Conservation (phyloP, 2,329 filamentous ascomycete species). For the Claviceps sp. region DNA sequence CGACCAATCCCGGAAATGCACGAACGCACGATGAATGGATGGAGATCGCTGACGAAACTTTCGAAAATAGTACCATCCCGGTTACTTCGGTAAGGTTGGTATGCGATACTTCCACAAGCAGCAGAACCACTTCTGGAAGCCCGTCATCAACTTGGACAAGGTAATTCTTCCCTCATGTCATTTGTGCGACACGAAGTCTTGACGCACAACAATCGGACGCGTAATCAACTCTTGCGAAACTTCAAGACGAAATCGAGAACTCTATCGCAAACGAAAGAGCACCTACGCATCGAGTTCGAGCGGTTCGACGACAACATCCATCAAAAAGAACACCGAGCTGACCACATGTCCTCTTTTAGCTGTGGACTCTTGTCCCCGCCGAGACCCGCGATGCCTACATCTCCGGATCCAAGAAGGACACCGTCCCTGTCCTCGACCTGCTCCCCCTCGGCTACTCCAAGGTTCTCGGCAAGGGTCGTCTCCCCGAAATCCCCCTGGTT, state of each 20-base stretch:
- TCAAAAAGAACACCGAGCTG: constrained; percentile 11
- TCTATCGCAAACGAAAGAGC: neutral
- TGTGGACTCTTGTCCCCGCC: constrained; percentile 86
- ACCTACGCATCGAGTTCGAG: neutral
- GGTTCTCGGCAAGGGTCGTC: constrained; percentile 94
- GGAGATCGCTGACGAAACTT: constrained; percentile 14
- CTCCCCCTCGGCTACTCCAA: constrained; percentile 96
- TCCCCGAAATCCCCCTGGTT: constrained; percentile 85
- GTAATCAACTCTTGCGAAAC: neutral
- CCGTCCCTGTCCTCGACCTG: constrained; percentile 94
- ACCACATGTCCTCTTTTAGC: constrained; percentile 35
- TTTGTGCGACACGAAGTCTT: neutral
- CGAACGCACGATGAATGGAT: neutral
- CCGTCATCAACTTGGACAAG: constrained; percentile 98
- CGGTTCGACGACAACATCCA: neutral
- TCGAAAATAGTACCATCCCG: constrained; percentile 66
- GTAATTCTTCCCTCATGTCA: constrained; percentile 31
- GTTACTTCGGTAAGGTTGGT: constrained; percentile 98
- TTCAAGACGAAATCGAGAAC: no score
- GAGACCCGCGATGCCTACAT: constrained; percentile 93
- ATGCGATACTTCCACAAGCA: constrained; percentile 97
- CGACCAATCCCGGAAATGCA: constrained; percentile 27
- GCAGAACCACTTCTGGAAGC: constrained; percentile 95
- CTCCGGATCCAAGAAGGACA: constrained; percentile 66
- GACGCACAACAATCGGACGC: neutral